Evolutionary conservation across 2,329 filamentous ascomycete species (phyloP), one percentile per base, ranked within the genome.

Genomic region (Talaromyces sp.): DNA sequence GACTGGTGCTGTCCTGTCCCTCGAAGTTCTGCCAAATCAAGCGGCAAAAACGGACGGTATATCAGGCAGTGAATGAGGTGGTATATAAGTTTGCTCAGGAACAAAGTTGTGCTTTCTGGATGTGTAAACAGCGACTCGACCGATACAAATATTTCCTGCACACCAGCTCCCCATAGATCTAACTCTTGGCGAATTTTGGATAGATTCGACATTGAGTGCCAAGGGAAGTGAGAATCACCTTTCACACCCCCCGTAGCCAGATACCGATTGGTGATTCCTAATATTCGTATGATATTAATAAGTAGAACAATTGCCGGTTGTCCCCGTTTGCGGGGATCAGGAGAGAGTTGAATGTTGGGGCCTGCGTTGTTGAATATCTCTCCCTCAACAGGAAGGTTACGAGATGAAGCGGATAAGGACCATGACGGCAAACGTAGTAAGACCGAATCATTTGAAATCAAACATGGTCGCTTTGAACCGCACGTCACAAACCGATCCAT

Each of bases 161-260:
- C 91, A 10, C 89, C 89, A 0, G 89, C 86, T 1, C 89, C 89
- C 91, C 91, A 96, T 33, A 89, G 82, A 67, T 95, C 89, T 22
- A 96, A 78, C 66, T 94, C 89, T 63, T 92, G 88, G 31, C 89
- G 83, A 63, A 96, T 94, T 68, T 91, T 91, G 54, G 90, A 94
- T 1, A 95, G 78, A 61, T 88, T 92, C 5, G 91, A 95, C 19
- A 92, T 80, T 1, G 89, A 86, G 69, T 95, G 90, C 91, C 91
- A 96, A 9, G 91, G 91, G 63, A 95, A 95, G 70, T 95, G 90
- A 0, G 89, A 91, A 68, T 95, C 90, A 31, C 89, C 89, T 73
- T 93, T 94, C 57, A 94, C 89, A 35, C 91, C 91, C 6, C 90
- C 91, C 1, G 89, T 88, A 8, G 90, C 89, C 52, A 95, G 80